Evolutionary conservation across 2,329 filamentous ascomycete genomes (phyloP).

Genomic region (Epicoccum nigrum): DNA sequence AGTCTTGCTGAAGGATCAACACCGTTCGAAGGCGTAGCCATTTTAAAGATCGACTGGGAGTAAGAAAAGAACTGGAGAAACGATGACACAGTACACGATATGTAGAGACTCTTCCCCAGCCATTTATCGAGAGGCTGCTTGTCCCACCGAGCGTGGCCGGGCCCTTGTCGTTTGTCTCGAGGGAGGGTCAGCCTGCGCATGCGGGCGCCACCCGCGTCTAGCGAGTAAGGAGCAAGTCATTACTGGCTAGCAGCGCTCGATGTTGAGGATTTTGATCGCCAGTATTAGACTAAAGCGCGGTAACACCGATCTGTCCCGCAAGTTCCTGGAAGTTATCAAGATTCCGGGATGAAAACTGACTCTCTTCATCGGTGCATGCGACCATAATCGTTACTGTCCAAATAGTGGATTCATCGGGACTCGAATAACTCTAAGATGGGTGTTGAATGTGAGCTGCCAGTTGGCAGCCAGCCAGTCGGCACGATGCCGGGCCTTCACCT

Average conservation of each 20-base stretch:
- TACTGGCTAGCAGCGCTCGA: neutral
- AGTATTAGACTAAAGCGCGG: neutral
- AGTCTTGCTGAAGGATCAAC: constrained; percentile 21
- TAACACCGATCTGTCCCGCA: neutral
- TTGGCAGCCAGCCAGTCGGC: too few species aligned
- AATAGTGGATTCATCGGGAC: too few species aligned
- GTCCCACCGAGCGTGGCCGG: neutral
- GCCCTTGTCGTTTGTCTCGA: neutral
- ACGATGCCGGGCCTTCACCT: too few species aligned
- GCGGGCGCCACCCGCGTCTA: neutral
- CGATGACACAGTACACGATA: neutral
- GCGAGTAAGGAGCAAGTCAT: neutral
- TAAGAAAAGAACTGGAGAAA: neutral
- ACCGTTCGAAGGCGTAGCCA: neutral
- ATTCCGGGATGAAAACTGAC: neutral
- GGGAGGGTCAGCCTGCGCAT: neutral
- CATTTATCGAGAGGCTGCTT: neutral
- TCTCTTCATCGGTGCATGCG: neutral
- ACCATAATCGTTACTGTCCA: too few species aligned
- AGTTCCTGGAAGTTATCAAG: neutral
- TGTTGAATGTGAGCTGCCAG: too few species aligned
- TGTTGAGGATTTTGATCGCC: neutral
- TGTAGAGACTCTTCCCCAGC: neutral
- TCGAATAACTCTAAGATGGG: too few species aligned
- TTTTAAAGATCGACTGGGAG: neutral